These are phyloP conservation scores for Mariannaea sp. DNA, from an alignment of 2,329 filamentous ascomycete species.

Conservation along the genomic window DNA sequence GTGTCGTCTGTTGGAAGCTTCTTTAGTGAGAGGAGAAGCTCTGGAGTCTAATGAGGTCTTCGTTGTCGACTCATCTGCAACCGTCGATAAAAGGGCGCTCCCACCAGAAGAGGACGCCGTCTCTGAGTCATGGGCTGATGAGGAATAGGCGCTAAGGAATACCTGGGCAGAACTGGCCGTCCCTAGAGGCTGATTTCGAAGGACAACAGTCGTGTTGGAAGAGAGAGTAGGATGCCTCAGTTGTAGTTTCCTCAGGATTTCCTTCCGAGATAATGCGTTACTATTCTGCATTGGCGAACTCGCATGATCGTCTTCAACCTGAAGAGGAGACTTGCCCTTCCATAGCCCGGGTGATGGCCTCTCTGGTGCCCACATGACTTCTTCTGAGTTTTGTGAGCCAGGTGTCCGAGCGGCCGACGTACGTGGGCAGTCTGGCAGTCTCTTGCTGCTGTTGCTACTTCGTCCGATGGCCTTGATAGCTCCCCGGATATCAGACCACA, in stretches of 20 bases:
- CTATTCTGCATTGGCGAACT: conserved; percentile 9
- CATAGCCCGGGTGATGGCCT: not conserved
- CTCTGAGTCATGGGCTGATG: conserved; percentile 26
- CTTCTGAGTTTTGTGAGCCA: conserved; percentile 35
- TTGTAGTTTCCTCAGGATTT: conserved; percentile 36
- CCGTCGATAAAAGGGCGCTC: conserved; percentile 34
- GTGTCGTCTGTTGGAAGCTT: conserved; percentile 31
- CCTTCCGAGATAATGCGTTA: conserved; percentile 31
- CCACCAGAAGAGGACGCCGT: conserved; percentile 37
- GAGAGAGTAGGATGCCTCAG: conserved; percentile 32
- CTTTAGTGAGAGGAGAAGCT: conserved; percentile 31
- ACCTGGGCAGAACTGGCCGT: conserved; percentile 36
- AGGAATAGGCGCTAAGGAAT: conserved; percentile 20
- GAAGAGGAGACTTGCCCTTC: conserved; percentile 20
- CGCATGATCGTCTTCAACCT: not conserved
- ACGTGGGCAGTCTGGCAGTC: not conserved
- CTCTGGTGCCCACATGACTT: conserved; percentile 18
- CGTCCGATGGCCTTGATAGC: conserved; percentile 42
- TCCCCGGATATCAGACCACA: conserved; percentile 44
- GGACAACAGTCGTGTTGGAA: conserved; percentile 39
- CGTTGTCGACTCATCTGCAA: conserved; percentile 37
- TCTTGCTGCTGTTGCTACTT: conserved; percentile 37
- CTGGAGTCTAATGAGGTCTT: conserved; percentile 44
- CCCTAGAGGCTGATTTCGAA: conserved; percentile 29
- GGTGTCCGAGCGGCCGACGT: not conserved